Conservation (phyloP, 2,329 filamentous ascomycete species). For the Xylariaceae sp. region DNA sequence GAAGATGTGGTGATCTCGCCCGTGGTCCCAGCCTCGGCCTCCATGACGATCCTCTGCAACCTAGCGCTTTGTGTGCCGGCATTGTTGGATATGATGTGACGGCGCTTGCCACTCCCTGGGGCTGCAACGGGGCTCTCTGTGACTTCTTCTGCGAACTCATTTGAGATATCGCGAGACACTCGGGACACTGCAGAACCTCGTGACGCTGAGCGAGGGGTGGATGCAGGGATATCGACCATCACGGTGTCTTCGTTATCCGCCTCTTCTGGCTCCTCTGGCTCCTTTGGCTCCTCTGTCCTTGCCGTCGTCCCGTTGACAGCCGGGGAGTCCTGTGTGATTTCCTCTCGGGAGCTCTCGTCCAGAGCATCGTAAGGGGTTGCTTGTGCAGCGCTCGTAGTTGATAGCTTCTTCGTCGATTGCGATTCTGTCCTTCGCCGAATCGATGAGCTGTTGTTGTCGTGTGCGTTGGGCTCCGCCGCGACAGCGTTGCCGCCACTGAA, state of each 20-base stretch:
- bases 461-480: not conserved
- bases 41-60: conserved; percentile 39
- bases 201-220: conserved; percentile 14
- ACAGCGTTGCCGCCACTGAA: conserved; percentile 11
- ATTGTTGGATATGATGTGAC: conserved; percentile 35
- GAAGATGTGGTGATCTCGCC: conserved; percentile 37
- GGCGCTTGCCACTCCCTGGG: conserved; percentile 52
- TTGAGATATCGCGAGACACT: conserved; percentile 13
- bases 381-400: not conserved
- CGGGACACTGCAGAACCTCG: conserved; percentile 20
- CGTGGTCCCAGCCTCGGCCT: conserved; percentile 23
- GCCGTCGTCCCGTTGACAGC: conserved; percentile 4
- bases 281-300: not conserved
- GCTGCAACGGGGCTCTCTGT: conserved; percentile 52
- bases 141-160: conserved; percentile 38
- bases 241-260: conserved; percentile 8
- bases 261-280: conserved; percentile 3
- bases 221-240: conserved; percentile 14
- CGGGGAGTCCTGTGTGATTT: not conserved
- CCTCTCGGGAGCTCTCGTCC: conserved; percentile 14
- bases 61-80: conserved; percentile 38
- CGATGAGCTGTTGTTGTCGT: not conserved
- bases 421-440: conserved; percentile 15
- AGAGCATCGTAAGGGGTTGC: conserved; percentile 18
- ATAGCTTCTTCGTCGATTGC: not conserved